Percentiles rank a stretch among this genome's conserved stretches.
Conservation (phyloP, 2,329 filamentous ascomycete genomes). For the Hypocreales sp. region DNA sequence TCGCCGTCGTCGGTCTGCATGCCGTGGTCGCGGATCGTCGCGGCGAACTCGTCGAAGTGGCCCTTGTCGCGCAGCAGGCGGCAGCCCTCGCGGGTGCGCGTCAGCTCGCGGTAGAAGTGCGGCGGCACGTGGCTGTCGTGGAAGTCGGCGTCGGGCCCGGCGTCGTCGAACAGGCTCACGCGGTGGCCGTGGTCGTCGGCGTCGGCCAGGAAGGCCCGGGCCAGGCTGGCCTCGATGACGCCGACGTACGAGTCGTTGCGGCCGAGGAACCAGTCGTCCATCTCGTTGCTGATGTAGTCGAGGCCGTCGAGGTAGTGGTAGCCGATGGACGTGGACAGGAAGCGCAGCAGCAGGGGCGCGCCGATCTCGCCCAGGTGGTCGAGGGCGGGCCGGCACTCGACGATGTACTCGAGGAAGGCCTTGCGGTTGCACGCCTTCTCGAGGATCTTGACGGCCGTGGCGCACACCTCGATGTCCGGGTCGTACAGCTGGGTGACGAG, state of each 20-base stretch:
- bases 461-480: conserved; percentile 90
- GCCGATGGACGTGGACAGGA: conserved; percentile 88
- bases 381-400: conserved; percentile 84
- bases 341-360: conserved; percentile 78
- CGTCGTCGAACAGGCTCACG: conserved; percentile 43
- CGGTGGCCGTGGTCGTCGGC: conserved; percentile 40
- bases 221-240: conserved; percentile 88
- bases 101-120: conserved; percentile 93
- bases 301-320: conserved; percentile 95
- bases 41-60: conserved; percentile 86
- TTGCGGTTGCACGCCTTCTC: conserved; percentile 95
- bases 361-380: conserved; percentile 96
- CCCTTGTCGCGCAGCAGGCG: conserved; percentile 81
- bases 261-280: conserved; percentile 99
- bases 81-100: conserved; percentile 84
- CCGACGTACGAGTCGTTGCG: conserved; percentile 93
- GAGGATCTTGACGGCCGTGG: conserved; percentile 89
- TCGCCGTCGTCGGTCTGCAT: conserved; percentile 77
- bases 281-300: conserved; percentile 98
- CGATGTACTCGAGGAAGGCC: conserved; percentile 83
- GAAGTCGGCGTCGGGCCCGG: conserved; percentile 36
- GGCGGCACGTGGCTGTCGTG: conserved; percentile 67
- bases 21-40: conserved; percentile 75
- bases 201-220: conserved; percentile 63
- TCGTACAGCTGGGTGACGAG: conserved; percentile 98